Conservation (phyloP, 2,329 filamentous ascomycete species). For the Corniculantispora saksenae region DNA sequence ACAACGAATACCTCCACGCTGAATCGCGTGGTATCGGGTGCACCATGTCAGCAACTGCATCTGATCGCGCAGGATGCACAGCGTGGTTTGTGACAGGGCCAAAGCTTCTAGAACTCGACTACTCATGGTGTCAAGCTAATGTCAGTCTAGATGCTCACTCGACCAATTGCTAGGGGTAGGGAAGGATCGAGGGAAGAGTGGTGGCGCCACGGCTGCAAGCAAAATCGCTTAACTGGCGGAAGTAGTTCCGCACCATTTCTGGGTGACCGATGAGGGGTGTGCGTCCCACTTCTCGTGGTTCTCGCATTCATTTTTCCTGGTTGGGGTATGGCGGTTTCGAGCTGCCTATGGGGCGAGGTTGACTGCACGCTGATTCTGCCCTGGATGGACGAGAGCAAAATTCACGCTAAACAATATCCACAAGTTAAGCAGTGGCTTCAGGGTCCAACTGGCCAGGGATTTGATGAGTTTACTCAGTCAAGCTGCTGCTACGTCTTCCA, state of each 20-base stretch:
- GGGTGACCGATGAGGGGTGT: background rate
- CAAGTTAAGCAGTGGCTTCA: constrained; percentile 4
- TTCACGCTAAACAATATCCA: background rate
- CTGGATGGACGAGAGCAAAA: background rate
- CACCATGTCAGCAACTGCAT: background rate
- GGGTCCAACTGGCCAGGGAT: background rate
- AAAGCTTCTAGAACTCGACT: background rate
- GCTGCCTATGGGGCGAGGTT: constrained; percentile 2
- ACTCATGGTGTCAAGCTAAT: background rate
- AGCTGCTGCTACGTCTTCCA: background rate
- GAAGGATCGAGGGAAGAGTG: background rate
- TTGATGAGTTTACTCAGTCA: background rate
- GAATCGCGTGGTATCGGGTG: background rate
- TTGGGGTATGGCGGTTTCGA: background rate
- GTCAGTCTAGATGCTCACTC: background rate
- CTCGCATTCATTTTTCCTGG: background rate
- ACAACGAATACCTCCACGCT: background rate
- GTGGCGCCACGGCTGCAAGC: background rate
- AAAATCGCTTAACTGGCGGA: constrained; percentile 15
- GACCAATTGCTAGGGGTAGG: background rate
- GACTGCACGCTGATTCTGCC: background rate
- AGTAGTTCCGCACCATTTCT: background rate
- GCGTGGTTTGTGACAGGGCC: background rate
- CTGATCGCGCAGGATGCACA: background rate
- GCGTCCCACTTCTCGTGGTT: background rate